Percentiles rank a stretch among this genome's conserved stretches.
These are phyloP conservation scores for Heliosperma pusillum DNA, from an alignment of 148 eudicot genomes.

Conservation along the genomic window DNA sequence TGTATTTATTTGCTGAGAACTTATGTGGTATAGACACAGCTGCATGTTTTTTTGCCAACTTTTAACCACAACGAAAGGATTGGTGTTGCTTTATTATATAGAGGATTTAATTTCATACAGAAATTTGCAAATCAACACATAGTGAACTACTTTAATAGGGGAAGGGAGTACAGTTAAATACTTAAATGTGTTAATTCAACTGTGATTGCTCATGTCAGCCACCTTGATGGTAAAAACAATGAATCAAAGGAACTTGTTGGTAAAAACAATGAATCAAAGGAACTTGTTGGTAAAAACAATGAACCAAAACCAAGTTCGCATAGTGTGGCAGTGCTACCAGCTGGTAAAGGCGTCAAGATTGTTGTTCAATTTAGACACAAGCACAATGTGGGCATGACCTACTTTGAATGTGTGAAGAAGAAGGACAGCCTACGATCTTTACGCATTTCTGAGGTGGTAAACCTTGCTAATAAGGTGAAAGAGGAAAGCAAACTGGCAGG, in stretches of 20 bases:
- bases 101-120: no score
- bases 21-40: no score
- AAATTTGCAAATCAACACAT: no score
- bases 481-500: neutral
- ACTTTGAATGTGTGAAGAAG: conserved; percentile 16
- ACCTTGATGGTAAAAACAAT: neutral
- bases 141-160: no score
- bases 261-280: neutral
- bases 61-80: no score
- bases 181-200: no score
- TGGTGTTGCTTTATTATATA: no score
- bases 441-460: neutral
- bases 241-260: conserved; percentile 7
- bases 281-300: neutral
- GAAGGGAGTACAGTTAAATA: no score
- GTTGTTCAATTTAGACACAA: conserved; percentile 7
- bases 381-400: neutral
- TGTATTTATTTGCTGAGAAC: no score
- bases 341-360: conserved; percentile 4
- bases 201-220: neutral
- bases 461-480: neutral
- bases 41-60: no score
- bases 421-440: conserved; percentile 9
- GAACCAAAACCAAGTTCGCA: neutral
- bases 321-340: conserved; percentile 10